Base-by-base conservation (phyloP, 768 basidiomycete species). In the Nidularia pulvinata region DNA sequence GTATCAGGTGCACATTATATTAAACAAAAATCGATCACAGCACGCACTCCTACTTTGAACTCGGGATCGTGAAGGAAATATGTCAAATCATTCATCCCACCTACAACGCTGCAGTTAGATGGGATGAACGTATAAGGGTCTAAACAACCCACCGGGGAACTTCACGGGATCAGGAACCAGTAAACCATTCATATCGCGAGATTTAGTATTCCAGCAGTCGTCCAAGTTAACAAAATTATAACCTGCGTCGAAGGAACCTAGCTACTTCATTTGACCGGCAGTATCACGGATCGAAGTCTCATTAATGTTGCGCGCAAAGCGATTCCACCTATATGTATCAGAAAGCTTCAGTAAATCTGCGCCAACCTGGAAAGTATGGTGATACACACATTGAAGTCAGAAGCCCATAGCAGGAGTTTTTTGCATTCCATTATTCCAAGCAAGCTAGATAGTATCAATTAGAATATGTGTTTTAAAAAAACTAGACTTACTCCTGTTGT, bases 401-500 rank as follows among this genome's bases (percentile, higher is more conserved):
- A 65, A 65, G 2, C 64, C 64, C 60, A 65, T 65, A 25, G 64
- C 61, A 33, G 64, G 64, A 5, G 57, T 58, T 50, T 57, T 59
- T 51, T 62, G 59, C 39, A 60, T 19, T 2, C 59, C 59, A 49
- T 62, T 59, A 36, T 64, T 58, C 61, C 63, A 64, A 5, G 61
- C 58, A 33, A 42, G 32, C 57, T 46, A 30, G 19, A 54, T 43
- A 16, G 45, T 14, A 50, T 54, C n/a, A n/a, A 49, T 37, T 39
- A 42, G 13, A 39, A 33, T 39, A n/a, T 7, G 37, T 7, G 9
- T 7, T 39, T n/a, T 7, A 39, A n/a, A 46, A 46, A 46, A 19
- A 46, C 7, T 46, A 46, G 7, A 46, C 45, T 39, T 46, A 46
- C 45, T 9, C 9, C 7, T 7, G 9, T 46, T 7, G 7, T 46